Evolutionary conservation across 768 basidiomycete genomes (phyloP).

Genomic region (Boletus reticulatus): DNA sequence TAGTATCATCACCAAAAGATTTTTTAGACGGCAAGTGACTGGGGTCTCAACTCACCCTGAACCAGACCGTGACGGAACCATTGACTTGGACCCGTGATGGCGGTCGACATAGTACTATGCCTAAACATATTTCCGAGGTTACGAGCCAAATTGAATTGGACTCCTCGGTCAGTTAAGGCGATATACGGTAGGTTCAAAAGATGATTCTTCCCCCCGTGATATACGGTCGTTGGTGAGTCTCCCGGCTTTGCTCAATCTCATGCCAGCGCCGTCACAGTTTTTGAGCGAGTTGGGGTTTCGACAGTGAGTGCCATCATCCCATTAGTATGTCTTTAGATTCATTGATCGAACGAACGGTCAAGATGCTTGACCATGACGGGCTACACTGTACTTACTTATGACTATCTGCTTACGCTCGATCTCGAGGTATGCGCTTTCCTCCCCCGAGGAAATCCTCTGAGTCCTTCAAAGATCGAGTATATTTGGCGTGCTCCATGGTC

Average conservation of each 20-base stretch:
- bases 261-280: neutral
- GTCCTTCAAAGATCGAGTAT: neutral
- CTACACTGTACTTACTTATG: constrained; percentile 1
- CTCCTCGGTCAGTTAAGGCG: too few species aligned
- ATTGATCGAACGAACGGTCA: neutral
- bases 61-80: too few species aligned
- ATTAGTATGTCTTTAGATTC: neutral
- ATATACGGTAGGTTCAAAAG: too few species aligned
- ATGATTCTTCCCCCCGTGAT: too few species aligned
- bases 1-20: too few species aligned
- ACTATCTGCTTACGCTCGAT: constrained; percentile 12
- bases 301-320: neutral
- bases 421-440: constrained; percentile 10
- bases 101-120: too few species aligned
- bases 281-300: neutral
- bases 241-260: neutral
- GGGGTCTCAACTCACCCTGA: too few species aligned
- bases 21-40: too few species aligned
- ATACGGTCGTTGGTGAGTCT: too few species aligned
- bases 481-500: constrained; percentile 5
- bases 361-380: neutral
- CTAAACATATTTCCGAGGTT: too few species aligned
- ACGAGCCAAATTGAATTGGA: too few species aligned
- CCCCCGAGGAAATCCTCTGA: neutral
- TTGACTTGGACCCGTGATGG: too few species aligned